phyloP scores from a whole-genome alignment of 306 rosid genomes.

The Fagus sylvatica region DNA sequence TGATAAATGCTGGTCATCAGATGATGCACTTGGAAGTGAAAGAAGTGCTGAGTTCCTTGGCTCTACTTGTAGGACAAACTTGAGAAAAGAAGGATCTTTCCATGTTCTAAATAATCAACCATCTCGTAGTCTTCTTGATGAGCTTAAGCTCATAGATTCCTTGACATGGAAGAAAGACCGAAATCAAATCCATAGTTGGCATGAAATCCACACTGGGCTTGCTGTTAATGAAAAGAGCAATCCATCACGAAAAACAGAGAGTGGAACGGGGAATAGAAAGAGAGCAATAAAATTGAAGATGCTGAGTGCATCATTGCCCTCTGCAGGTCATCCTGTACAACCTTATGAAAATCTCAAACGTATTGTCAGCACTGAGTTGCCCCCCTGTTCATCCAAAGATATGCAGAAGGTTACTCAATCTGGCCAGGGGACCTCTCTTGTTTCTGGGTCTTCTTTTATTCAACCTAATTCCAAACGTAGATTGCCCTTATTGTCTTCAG shows the following conservation, averaged over 20 bases:
- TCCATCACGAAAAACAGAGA: slow-evolving; percentile 32
- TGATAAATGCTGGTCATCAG: slow-evolving; percentile 53
- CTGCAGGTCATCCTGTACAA: slow-evolving; percentile 28
- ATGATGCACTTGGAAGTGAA: slow-evolving; percentile 51
- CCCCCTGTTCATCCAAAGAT: slow-evolving; percentile 32
- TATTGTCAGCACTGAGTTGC: slow-evolving; percentile 14
- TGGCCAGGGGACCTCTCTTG: slow-evolving; percentile 21
- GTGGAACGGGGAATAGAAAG: slow-evolving; percentile 38
- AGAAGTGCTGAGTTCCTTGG: slow-evolving; percentile 37
- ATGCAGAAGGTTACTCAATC: slow-evolving; percentile 23
- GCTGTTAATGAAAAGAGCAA: slow-evolving; percentile 23
- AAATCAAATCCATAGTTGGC: slow-evolving; percentile 32
- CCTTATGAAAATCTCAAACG: slow-evolving; percentile 24
- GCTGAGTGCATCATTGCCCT: slow-evolving; percentile 29
- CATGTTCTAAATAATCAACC: slow-evolving; percentile 40
- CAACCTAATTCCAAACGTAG: slow-evolving; percentile 18
- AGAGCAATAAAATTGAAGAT: slow-evolving; percentile 26
- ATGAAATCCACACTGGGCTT: slow-evolving; percentile 29
- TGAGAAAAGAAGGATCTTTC: slow-evolving; percentile 28
- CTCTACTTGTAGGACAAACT: slow-evolving; percentile 33
- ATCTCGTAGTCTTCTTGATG: slow-evolving; percentile 53
- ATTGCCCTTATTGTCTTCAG: slow-evolving; percentile 20
- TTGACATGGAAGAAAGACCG: slow-evolving; percentile 51
- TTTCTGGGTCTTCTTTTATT: slow-evolving; percentile 19
- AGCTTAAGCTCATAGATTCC: slow-evolving; percentile 58